Conservation (phyloP, 345 rosid genomes). For the Arabidopsis suecica region DNA sequence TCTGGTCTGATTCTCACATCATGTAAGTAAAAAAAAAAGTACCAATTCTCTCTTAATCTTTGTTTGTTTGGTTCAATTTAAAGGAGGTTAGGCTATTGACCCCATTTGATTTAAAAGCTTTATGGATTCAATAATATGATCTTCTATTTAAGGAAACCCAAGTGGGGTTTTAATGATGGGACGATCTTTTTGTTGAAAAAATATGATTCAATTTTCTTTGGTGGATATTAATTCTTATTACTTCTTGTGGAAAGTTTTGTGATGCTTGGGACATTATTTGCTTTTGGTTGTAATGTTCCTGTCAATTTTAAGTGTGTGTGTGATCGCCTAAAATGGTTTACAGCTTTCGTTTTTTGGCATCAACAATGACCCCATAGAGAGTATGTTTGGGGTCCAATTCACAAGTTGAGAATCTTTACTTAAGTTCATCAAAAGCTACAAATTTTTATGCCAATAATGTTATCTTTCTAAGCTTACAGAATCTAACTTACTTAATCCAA, state of each 20-base stretch:
- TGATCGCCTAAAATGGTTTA: slow-evolving; percentile 41
- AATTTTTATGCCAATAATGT: slow-evolving; percentile 13
- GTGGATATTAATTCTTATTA: slow-evolving; percentile 9
- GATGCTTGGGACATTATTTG: slow-evolving; percentile 43
- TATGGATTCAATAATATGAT: slow-evolving; percentile 24
- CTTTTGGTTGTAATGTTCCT: slow-evolving; percentile 40
- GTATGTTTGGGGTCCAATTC: slow-evolving; percentile 35
- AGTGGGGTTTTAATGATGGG: slow-evolving; percentile 35
- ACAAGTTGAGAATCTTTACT: slow-evolving; percentile 39
- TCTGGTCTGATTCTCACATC: slow-evolving; percentile 92
- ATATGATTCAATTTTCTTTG: slow-evolving; percentile 27
- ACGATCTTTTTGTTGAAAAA: slow-evolving; percentile 20
- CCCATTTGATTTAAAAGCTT: slow-evolving; percentile 20
- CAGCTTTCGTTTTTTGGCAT: slow-evolving; percentile 41
- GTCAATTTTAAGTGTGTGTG: slow-evolving; percentile 35
- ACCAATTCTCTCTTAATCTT: neutral
- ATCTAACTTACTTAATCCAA: neutral
- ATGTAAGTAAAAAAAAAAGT: slow-evolving; percentile 55
- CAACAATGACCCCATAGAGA: slow-evolving; percentile 25
- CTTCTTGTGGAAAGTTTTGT: slow-evolving; percentile 42
- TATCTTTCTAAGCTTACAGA: neutral
- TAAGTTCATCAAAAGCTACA: slow-evolving; percentile 29
- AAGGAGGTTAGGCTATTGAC: slow-evolving; percentile 30
- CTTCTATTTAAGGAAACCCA: slow-evolving; percentile 37
- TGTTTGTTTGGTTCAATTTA: slow-evolving; percentile 19